Base-by-base conservation (phyloP, 805 yeast species). In the Wickerhamiella brachini region DNA sequence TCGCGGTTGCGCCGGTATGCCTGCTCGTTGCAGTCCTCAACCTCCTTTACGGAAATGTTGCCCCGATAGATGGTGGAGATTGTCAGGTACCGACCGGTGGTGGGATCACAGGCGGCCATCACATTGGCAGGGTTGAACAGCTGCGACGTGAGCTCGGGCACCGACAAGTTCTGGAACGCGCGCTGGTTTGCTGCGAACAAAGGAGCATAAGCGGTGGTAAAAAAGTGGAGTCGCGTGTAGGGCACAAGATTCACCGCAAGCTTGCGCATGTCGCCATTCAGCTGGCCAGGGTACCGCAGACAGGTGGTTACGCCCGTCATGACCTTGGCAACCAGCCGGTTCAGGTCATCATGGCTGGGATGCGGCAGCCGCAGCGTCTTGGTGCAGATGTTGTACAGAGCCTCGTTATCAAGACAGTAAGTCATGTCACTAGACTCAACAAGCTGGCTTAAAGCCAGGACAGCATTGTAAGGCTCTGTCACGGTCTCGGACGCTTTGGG, bases 271-370 rank as follows among this genome's bases (percentile, higher is more conserved):
- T 88, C 96, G 21, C 95, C 85, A 73, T 88, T 88, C 65, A 88
- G 79, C 72, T 88, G 95, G 66, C 96, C 95, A 55, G 97, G 97
- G 75, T 82, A 88, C 70, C 97, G 84, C 62, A 88, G 75, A 10
- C 95, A 86, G 18, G 97, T 89, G 52, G 97, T 88, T 53, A 88
- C 90, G 70, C 97, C 97, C 21, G 94, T 83, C 97, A 88, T 88
- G 50, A 88, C 96, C 47, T 86, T 77, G 22, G 95, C 83, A 43
- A 88, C 93, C 64, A 88, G 78, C 60, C 77, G 79, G 72, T 88
- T 88, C 64, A 89, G 78, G 64, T 88, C 93, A 53, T 71, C 74
- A 68, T 86, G 85, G 45, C 80, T 74, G 52, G 96, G 96, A 64
- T 79, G 86, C 43, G 74, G 75, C 63, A 88, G 74, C 68, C 83